Percentiles rank a stretch among this genome's conserved stretches.
These are phyloP conservation scores for Syzygium oleosum DNA, from an alignment of 345 rosid genomes.

Conservation along the genomic window DNA sequence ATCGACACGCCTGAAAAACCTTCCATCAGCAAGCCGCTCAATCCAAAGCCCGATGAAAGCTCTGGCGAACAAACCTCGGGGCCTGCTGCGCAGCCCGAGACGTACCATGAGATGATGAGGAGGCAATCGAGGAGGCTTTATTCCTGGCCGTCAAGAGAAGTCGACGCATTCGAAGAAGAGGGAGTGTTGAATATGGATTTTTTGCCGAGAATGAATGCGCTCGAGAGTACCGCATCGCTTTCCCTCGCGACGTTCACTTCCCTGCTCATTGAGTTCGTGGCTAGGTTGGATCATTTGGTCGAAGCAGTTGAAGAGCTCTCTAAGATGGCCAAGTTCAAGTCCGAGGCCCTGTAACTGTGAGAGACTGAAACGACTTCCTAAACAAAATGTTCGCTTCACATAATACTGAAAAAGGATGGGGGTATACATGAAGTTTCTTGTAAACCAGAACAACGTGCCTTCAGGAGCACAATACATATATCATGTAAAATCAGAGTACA, in stretches of 20 bases:
- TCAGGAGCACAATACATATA: neutral
- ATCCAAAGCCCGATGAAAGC: slow-evolving; percentile 6
- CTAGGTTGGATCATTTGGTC: slow-evolving; percentile 54
- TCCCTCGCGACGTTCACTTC: slow-evolving; percentile 56
- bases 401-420: neutral
- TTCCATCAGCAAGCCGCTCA: slow-evolving; percentile 7
- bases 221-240: slow-evolving; percentile 50
- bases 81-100: slow-evolving; percentile 2
- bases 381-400: neutral
- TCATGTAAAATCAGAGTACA: neutral
- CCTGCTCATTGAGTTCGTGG: slow-evolving; percentile 55
- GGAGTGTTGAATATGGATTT: slow-evolving; percentile 14
- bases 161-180: slow-evolving; percentile 46
- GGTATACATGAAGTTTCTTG: neutral
- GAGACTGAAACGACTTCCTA: neutral
- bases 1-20: slow-evolving; percentile 5
- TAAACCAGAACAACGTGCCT: neutral
- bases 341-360: slow-evolving; percentile 9
- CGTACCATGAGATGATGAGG: slow-evolving; percentile 51
- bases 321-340: slow-evolving; percentile 44
- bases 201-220: slow-evolving; percentile 38
- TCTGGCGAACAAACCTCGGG: neutral
- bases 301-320: slow-evolving; percentile 54
- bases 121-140: slow-evolving; percentile 42
- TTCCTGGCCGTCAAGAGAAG: slow-evolving; percentile 58